phyloP scores from a whole-genome alignment of 2,329 filamentous ascomycete species.

The Magnaporthiopsis incrustans region DNA sequence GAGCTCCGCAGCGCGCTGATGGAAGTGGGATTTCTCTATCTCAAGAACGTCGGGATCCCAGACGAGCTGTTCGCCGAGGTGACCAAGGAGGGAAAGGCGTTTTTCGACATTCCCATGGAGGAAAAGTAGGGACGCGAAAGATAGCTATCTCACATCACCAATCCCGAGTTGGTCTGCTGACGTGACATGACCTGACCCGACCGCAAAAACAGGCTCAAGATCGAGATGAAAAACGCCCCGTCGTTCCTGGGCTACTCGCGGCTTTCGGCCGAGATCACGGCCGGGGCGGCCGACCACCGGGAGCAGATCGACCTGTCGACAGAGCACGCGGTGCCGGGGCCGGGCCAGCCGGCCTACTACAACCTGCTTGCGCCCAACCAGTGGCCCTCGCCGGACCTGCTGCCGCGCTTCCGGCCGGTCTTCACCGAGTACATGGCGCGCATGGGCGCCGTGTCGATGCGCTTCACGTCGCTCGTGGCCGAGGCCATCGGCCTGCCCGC shows the following conservation, averaged over 20 bases:
- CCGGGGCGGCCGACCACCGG: constrained; percentile 66
- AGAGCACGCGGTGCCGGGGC: constrained; percentile 57
- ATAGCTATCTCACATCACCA: neutral
- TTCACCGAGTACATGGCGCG: constrained; percentile 69
- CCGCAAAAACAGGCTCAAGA: constrained; percentile 40
- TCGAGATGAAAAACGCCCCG: constrained; percentile 66
- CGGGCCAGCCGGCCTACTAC: constrained; percentile 59
- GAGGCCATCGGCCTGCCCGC: constrained; percentile 69
- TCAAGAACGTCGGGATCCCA: constrained; percentile 70
- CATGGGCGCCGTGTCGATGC: constrained; percentile 65
- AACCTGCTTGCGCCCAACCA: constrained; percentile 72
- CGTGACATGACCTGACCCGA: neutral
- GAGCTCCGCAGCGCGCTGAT: constrained; percentile 68
- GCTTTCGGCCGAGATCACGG: constrained; percentile 63
- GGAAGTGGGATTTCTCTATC: constrained; percentile 82
- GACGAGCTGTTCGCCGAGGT: constrained; percentile 57
- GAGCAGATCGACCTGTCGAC: constrained; percentile 86
- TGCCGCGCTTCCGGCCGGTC: constrained; percentile 60
- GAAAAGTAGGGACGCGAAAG: constrained; percentile 57
- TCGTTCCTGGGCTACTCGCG: constrained; percentile 65
- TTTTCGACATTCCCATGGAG: constrained; percentile 68
- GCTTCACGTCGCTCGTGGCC: constrained; percentile 73
- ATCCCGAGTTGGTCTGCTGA: neutral
- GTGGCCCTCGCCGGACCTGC: constrained; percentile 58
- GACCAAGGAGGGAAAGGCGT: constrained; percentile 57